These are phyloP conservation scores for Immersiella caudata DNA, from an alignment of 495 filamentous ascomycete species.

Conservation along the genomic window DNA sequence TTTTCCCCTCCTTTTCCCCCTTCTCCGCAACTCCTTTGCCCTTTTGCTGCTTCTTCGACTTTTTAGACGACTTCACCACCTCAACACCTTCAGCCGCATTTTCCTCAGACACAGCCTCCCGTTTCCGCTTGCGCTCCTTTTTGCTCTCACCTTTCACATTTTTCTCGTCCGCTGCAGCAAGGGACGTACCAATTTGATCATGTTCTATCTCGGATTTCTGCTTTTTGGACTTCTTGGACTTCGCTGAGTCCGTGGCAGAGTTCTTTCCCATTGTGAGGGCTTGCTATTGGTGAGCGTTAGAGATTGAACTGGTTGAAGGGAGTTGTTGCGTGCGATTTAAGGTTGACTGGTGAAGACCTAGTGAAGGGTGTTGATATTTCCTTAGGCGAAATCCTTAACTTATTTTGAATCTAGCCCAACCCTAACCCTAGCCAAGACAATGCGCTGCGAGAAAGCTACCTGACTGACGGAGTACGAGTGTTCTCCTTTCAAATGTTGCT, in stretches of 20 bases:
- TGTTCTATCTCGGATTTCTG: neutral
- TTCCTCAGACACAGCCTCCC: neutral
- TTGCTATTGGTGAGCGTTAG: neutral
- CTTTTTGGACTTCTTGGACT: conserved; percentile 36
- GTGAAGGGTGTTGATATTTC: too few relatives aligned
- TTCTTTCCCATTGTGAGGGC: neutral
- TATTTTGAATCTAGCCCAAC: neutral
- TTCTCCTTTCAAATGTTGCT: neutral
- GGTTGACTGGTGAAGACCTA: neutral
- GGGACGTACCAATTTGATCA: neutral
- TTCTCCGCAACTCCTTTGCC: neutral
- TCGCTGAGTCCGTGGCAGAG: neutral
- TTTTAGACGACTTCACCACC: neutral
- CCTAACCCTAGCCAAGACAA: conserved; percentile 11
- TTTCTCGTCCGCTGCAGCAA: conserved; percentile 18
- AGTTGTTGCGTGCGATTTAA: neutral
- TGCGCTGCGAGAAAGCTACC: too few relatives aligned
- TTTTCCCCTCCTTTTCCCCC: conserved; percentile 19
- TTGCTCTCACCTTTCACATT: neutral
- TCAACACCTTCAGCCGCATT: neutral
- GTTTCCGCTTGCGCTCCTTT: conserved; percentile 7
- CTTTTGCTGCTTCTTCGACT: neutral
- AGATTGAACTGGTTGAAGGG: neutral
- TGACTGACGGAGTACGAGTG: too few relatives aligned
- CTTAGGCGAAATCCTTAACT: too few relatives aligned